Evolutionary conservation across 345 rosid species (phyloP).

Genomic region (Ceriops tagal): DNA sequence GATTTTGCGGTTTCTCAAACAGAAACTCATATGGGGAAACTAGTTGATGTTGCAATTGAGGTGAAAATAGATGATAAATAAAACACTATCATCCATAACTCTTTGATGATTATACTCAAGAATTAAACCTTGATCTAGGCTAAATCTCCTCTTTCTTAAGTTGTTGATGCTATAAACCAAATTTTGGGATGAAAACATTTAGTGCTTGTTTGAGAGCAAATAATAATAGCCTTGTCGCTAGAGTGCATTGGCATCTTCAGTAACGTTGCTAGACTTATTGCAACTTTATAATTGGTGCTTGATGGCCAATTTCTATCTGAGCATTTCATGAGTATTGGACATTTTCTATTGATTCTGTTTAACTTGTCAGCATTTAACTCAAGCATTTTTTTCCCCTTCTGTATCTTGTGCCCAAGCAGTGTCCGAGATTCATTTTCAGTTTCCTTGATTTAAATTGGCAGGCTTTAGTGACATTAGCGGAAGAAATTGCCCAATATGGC

Average conservation of each 20-base stretch:
- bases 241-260: no score
- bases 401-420: background rate
- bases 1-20: no score
- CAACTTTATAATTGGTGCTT: no score
- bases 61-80: no score
- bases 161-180: background rate
- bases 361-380: background rate
- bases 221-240: no score
- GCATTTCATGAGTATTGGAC: background rate
- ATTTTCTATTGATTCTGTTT: background rate
- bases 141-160: no score
- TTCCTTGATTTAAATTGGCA: conserved; percentile 24
- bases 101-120: no score
- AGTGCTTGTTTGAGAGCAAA: background rate
- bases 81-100: no score
- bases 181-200: background rate
- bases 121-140: no score
- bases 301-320: background rate
- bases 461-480: conserved; percentile 61
- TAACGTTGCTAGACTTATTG: no score
- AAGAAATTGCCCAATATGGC: conserved; percentile 63
- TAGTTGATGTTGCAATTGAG: no score
- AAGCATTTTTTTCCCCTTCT: background rate
- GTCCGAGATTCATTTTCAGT: background rate
- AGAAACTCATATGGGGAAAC: no score